Conservation (phyloP, 495 filamentous ascomycete species). For the Xylaria palmicola region DNA sequence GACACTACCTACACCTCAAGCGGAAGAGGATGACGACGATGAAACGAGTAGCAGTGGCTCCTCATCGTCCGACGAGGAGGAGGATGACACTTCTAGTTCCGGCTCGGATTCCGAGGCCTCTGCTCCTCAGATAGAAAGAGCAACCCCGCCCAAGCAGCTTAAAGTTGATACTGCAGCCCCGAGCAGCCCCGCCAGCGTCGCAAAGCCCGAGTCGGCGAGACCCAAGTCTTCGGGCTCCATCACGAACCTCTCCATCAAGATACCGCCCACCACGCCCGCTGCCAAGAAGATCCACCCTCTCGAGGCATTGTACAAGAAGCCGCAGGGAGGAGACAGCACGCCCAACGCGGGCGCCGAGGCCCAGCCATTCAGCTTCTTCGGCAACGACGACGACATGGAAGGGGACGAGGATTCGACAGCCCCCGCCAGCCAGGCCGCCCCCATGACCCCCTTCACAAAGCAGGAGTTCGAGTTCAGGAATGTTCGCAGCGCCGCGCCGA, state of each 20-base stretch:
- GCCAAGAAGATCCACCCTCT: conserved; percentile 70
- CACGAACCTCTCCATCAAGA: conserved; percentile 51
- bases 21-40: conserved; percentile 17
- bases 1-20: conserved; percentile 16
- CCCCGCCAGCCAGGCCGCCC: conserved; percentile 45
- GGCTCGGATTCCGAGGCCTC: conserved; percentile 24
- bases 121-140: conserved; percentile 4
- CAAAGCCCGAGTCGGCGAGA: conserved; percentile 24
- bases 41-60: conserved; percentile 33
- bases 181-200: conserved; percentile 17
- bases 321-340: conserved; percentile 39
- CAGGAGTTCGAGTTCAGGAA: conserved; percentile 72
- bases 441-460: conserved; percentile 78
- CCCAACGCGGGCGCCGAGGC: conserved; percentile 22
- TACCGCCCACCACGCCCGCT: conserved; percentile 39
- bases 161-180: conserved; percentile 20
- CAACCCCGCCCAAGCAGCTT: conserved; percentile 7
- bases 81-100: conserved; percentile 18
- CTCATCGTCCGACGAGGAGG: conserved; percentile 31
- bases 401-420: conserved; percentile 22
- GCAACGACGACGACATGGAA: conserved; percentile 46
- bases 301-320: conserved; percentile 84
- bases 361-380: conserved; percentile 53
- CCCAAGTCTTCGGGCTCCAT: conserved; percentile 44
- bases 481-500: conserved; percentile 82